Evolutionary conservation across 768 basidiomycete genomes (phyloP), one percentile per base, ranked within the genome.

Genomic region (Kwoniella newhampshirensis): DNA sequence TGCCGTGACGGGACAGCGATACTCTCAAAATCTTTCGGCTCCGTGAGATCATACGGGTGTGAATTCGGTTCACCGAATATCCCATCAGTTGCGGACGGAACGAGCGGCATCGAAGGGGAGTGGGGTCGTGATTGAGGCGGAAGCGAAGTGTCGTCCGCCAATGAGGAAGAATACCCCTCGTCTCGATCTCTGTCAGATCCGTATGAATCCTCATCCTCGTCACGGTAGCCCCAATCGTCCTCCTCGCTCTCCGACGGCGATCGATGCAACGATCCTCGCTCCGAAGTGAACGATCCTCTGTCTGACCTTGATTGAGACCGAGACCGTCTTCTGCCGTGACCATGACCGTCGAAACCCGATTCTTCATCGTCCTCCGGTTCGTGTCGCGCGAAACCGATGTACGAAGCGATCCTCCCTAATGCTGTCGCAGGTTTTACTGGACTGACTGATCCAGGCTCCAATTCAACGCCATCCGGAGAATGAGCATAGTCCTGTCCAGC

Each of bases 1-100:
- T 99, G 96, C 54, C 89, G 81, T 1, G 75, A 76, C 7, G 62
- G 63, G 5, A 72, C 68, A 11, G 66, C 52, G 1, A 63, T 54
- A 23, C 63, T 62, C n/a, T 64, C 60, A 42, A 76, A 74, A 21
- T 67, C 61, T 36, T 66, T 70, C 12, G 62, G 54, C 37, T 70
- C 62, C 1, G 52, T 56, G 20, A 40, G 25, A 30, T 68, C 68
- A 17, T 60, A 54, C 5, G 55, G 56, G 17, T 55, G 46, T 15
- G 62, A 37, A 20, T 45, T 42, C 11, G 66, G 64, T 21, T 73
- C 76, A 9, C 73, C 75, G 60, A 74, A 75, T 52, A 74, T 74
- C 11, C 62, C 72, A 46, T 73, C 73, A 12, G 63, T 58, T 3
- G 51, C 43, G 17, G 67, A 62, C 3, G 74, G 75, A 9, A 75